These are phyloP conservation scores for Capsicum pubescens DNA, from an alignment of 257 asterid species.

Conservation along the genomic window DNA sequence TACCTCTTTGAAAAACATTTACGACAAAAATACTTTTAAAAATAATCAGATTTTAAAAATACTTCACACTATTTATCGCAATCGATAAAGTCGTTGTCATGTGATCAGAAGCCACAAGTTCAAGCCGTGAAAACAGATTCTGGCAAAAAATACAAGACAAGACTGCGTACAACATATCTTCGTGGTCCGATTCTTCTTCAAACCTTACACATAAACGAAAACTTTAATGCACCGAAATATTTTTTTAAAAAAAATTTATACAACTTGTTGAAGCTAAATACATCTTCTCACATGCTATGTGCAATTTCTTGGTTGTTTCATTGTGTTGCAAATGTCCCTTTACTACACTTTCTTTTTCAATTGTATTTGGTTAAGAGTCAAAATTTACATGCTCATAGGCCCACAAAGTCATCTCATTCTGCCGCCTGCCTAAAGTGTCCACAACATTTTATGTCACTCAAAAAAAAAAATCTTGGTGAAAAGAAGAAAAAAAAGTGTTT, in stretches of 20 bases:
- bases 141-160: too few relatives aligned
- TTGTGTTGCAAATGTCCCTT: slow-evolving; percentile 16
- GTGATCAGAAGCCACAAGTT: too few relatives aligned
- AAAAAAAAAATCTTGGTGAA: background rate
- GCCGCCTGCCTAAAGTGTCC: slow-evolving; percentile 27
- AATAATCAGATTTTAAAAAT: background rate
- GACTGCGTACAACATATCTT: too few relatives aligned
- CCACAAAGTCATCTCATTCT: slow-evolving; percentile 17
- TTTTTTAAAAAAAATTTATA: too few relatives aligned
- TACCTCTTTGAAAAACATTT: background rate
- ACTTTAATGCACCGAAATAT: too few relatives aligned
- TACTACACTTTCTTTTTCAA: too few relatives aligned
- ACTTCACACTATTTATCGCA: background rate
- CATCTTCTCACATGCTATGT: background rate
- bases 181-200: too few relatives aligned
- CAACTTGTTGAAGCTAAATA: background rate
- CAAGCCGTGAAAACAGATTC: too few relatives aligned
- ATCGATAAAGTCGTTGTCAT: too few relatives aligned
- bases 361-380: slow-evolving; percentile 22
- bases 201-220: too few relatives aligned
- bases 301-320: slow-evolving; percentile 39
- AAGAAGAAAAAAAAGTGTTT: background rate
- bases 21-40: background rate
- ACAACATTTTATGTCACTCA: background rate
- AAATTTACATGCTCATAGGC: slow-evolving; percentile 34